These are phyloP conservation scores for Rutstroemia sydowiana DNA, from an alignment of 2,329 filamentous ascomycete species.

Conservation along the genomic window DNA sequence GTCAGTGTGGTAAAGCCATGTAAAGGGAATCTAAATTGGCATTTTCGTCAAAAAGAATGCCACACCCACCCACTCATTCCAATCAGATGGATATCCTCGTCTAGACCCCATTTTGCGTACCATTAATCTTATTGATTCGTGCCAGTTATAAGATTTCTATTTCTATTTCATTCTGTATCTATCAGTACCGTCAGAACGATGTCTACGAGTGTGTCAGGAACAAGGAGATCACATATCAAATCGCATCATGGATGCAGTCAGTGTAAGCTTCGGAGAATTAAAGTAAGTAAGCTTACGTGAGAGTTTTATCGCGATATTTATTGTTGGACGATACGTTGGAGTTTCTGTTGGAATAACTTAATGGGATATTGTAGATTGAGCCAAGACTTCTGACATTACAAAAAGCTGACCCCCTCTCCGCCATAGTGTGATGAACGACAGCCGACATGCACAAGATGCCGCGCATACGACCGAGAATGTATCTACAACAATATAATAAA, in stretches of 20 bases:
- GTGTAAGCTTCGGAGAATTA: constrained; percentile 4
- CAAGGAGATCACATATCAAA: constrained; percentile 8
- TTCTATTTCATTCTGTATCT: too few species aligned
- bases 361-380: background rate
- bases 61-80: too few species aligned
- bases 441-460: constrained; percentile 3
- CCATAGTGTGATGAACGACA: constrained; percentile 8
- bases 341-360: background rate
- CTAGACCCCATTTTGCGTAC: too few species aligned
- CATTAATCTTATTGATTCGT: too few species aligned
- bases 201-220: too few species aligned
- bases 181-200: too few species aligned
- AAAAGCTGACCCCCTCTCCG: background rate
- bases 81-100: too few species aligned
- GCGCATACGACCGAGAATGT: constrained; percentile 6
- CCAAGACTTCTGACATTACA: background rate
- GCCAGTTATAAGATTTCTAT: too few species aligned
- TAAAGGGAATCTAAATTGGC: too few species aligned
- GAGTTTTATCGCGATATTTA: background rate
- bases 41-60: too few species aligned
- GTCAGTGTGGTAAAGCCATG: too few species aligned
- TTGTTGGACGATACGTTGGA: background rate
- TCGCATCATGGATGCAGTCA: constrained; percentile 7
- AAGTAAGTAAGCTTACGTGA: background rate
- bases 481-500: constrained; percentile 1